Evolutionary conservation across 768 basidiomycete genomes (phyloP), one percentile per base, ranked within the genome.

Genomic region (Pleurotus ostreatus): DNA sequence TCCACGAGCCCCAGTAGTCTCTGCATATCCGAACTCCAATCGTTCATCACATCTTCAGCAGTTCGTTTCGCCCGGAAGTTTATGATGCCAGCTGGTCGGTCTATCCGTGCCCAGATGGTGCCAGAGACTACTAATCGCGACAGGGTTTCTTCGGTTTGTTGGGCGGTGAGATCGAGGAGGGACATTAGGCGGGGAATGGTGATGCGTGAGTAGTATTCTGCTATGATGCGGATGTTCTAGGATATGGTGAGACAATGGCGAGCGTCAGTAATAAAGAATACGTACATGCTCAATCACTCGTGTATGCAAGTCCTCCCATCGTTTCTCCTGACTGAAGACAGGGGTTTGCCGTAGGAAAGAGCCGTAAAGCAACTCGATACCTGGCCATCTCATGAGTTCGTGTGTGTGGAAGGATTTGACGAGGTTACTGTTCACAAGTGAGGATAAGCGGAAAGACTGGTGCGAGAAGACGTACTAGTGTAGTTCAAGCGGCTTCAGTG

Each of bases 11-110:
- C 83, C 58, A 99, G 78, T 65, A 99, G 74, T 73, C 89, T 94
- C 65, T 88, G 90, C 82, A 99, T 93, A 66, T 98, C 95, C 18
- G 86, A 90, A 71, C 93, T 95, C 96, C 97, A 99, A 59, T 93
- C 92, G 66, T 98, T 98, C 87, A 99, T 88, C 4, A 94, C 88
- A 64, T 97, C 94, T 66, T 98, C 95, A 1, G 91, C 83, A 55
- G 79, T 86, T 61, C 85, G 84, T 71, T 88, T 89, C 63, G 79
- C 83, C 63, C 85, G 83, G 79, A 99, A 99, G 66, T 78, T 88
- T 55, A 99, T 84, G 55, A 98, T 82, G 3, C 94, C 95, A 2
- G 88, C 78, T 49, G 94, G 94, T 56, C 97, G 83, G 70, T 99
- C 96, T 60, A 93, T 86, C 49, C 93, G 86, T 23, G 97, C 97